A percentile compares a stretch with the other conserved stretches of the same genome.
Conservation (phyloP, 1,284 basidiomycete species). For the Stygiomarasmius scandens region DNA sequence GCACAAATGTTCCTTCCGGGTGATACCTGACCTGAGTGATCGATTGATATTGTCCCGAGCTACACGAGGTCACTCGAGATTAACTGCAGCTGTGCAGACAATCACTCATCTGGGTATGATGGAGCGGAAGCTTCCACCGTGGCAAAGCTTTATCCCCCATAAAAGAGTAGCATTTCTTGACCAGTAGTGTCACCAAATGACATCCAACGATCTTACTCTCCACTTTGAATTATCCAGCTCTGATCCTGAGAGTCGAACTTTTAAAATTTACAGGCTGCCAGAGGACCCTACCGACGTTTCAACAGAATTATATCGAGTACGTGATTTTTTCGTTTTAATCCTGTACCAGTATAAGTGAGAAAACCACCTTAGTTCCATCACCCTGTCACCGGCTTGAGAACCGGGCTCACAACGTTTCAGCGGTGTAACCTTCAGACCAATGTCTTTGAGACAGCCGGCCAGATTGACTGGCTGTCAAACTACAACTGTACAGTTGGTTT, state of each 20-base stretch:
- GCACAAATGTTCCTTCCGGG: neutral
- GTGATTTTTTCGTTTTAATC: slow-evolving; percentile 6
- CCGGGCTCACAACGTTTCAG: slow-evolving; percentile 50
- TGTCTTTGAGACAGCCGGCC: slow-evolving; percentile 53
- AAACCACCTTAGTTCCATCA: slow-evolving; percentile 49
- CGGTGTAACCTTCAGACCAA: slow-evolving; percentile 47
- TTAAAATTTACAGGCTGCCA: slow-evolving; percentile 42
- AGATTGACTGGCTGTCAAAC: slow-evolving; percentile 53
- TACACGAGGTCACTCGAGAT: neutral
- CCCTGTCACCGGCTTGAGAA: slow-evolving; percentile 46
- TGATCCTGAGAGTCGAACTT: slow-evolving; percentile 44
- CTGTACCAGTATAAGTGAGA: neutral
- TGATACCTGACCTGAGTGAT: neutral
- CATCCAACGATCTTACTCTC: slow-evolving; percentile 24
- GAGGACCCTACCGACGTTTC: slow-evolving; percentile 29
- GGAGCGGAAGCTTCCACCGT: neutral
- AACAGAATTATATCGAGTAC: slow-evolving; percentile 52
- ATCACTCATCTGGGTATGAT: neutral
- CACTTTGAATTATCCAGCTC: slow-evolving; percentile 42
- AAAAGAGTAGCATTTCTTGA: neutral
- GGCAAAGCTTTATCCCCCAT: neutral
- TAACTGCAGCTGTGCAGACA: neutral
- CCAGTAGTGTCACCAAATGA: neutral
- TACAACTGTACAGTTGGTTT: slow-evolving; percentile 50
- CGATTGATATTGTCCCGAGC: neutral